A percentile compares a stretch with the other conserved stretches of the same genome.
phyloP scores from a whole-genome alignment of 441 rosid genomes.

The Daphne laureola region DNA sequence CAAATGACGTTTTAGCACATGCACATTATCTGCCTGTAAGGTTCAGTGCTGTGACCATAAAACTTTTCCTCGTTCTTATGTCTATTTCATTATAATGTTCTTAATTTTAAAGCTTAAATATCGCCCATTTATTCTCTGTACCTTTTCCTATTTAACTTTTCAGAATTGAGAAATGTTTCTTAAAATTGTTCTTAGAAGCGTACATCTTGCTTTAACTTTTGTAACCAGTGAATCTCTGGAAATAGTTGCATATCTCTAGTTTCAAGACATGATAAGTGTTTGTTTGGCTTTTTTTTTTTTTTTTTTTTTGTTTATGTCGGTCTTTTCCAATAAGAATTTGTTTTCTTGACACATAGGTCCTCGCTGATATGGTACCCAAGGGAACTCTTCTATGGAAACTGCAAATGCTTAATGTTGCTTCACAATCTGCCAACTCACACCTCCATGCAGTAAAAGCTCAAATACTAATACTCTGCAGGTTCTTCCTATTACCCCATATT shows the following conservation, averaged over 20 bases:
- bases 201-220: too few relatives aligned
- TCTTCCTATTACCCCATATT: too few relatives aligned
- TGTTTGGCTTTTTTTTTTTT: too few relatives aligned
- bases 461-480: conserved; percentile 54
- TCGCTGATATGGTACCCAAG: conserved; percentile 40
- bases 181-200: too few relatives aligned
- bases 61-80: too few relatives aligned
- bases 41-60: conserved; percentile 3
- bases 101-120: too few relatives aligned
- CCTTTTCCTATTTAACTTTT: too few relatives aligned
- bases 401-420: conserved; percentile 46
- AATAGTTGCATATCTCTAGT: neutral
- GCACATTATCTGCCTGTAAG: conserved; percentile 48
- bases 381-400: conserved; percentile 61
- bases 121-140: too few relatives aligned
- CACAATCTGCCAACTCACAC: conserved; percentile 47
- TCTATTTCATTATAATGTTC: too few relatives aligned
- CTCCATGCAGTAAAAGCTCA: conserved; percentile 58
- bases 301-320: neutral
- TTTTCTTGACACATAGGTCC: conserved; percentile 27
- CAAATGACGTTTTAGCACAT: conserved; percentile 26
- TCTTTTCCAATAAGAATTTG: conserved; percentile 12
- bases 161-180: too few relatives aligned
- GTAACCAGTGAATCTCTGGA: too few relatives aligned
- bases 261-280: neutral